Evolutionary conservation across 192 early-diverging fungal species (phyloP).

Genomic region (Allomyces arbusculus): DNA sequence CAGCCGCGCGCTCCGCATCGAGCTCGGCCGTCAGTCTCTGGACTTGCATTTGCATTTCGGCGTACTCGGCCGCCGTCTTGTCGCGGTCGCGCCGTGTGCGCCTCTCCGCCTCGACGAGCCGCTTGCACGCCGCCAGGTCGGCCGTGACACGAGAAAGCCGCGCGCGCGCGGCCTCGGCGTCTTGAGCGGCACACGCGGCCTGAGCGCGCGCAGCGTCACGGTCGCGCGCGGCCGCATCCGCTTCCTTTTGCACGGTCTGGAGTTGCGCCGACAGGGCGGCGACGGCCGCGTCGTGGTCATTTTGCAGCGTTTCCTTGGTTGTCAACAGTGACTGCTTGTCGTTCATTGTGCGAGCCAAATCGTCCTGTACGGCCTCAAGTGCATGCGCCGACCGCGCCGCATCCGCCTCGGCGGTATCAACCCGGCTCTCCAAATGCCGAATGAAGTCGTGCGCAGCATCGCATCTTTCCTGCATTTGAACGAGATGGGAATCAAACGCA

Average conservation of each 20-base stretch:
- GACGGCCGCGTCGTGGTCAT: not conserved
- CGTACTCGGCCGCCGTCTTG: not conserved
- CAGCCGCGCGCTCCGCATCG: not conserved
- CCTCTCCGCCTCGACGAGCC: not conserved
- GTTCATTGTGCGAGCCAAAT: too few relatives aligned
- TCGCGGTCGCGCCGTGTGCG: not conserved
- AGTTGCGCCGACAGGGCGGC: not conserved
- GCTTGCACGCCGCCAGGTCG: not conserved
- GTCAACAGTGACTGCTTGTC: too few relatives aligned
- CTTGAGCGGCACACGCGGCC: not conserved
- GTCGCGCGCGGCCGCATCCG: not conserved
- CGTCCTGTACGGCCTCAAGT: too few relatives aligned
- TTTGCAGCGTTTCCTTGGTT: too few relatives aligned
- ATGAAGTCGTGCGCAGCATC: too few relatives aligned
- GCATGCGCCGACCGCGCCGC: too few relatives aligned
- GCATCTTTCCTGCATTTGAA: too few relatives aligned
- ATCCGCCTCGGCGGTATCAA: too few relatives aligned
- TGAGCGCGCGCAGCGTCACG: not conserved
- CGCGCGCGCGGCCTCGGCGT: not conserved
- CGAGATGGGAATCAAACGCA: too few relatives aligned
- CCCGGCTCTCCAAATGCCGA: too few relatives aligned
- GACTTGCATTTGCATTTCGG: not conserved
- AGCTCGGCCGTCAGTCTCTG: not conserved
- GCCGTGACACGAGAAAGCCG: not conserved
- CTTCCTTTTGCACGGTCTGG: not conserved